These are phyloP conservation scores for Arxiozyma bovina DNA, from an alignment of 1,139 yeast genomes.

Conservation along the genomic window DNA sequence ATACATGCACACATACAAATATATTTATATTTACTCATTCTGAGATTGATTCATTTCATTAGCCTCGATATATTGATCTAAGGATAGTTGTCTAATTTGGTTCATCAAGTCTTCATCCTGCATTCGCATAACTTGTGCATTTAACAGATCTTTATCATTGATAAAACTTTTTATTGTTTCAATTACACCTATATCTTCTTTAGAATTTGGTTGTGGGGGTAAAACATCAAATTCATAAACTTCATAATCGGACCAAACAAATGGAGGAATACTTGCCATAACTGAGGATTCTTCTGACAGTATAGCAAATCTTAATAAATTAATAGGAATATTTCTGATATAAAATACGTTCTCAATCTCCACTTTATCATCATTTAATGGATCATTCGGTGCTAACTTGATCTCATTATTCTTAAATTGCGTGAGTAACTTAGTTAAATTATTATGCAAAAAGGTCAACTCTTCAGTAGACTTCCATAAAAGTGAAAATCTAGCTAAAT, in stretches of 20 bases:
- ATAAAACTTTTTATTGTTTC: slow-evolving; percentile 36
- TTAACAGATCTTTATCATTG: slow-evolving; percentile 30
- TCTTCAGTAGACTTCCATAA: slow-evolving; percentile 30
- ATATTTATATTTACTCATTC: background rate
- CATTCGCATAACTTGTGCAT: slow-evolving; percentile 20
- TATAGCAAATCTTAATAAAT: slow-evolving; percentile 56
- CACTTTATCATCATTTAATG: background rate
- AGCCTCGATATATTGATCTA: slow-evolving; percentile 27
- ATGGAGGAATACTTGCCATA: slow-evolving; percentile 58
- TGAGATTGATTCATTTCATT: slow-evolving; percentile 9
- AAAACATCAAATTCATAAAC: slow-evolving; percentile 61
- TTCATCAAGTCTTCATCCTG: slow-evolving; percentile 28
- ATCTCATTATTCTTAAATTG: slow-evolving; percentile 11
- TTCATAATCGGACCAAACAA: slow-evolving; percentile 54
- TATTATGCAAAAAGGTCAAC: slow-evolving; percentile 42
- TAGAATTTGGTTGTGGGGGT: slow-evolving; percentile 44
- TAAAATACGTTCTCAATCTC: slow-evolving; percentile 16
- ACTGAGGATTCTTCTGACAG: slow-evolving; percentile 61
- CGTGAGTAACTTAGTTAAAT: slow-evolving; percentile 35
- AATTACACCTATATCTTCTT: slow-evolving; percentile 23
- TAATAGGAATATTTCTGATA: slow-evolving; percentile 41
- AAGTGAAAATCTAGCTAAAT: slow-evolving; percentile 22
- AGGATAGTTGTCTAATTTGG: slow-evolving; percentile 28
- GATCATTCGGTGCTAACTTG: slow-evolving; percentile 11
- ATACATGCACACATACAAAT: too few species aligned